These are phyloP conservation scores for Albatrellus sp. DNA, from an alignment of 1,284 basidiomycete species.

Conservation along the genomic window DNA sequence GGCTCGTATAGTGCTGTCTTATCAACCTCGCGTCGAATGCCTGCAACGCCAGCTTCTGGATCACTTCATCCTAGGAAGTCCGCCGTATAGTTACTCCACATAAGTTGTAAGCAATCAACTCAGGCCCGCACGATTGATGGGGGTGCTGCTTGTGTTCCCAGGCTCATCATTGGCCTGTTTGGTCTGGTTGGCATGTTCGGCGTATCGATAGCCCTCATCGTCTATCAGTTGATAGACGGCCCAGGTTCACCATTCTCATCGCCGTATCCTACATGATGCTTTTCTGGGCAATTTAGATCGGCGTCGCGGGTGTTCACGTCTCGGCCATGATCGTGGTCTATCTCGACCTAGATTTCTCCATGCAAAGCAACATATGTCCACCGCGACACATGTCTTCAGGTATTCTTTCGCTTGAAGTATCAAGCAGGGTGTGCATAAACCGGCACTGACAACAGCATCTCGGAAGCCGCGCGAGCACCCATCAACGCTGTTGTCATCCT, in stretches of 20 bases:
- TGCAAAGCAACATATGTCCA: conserved; percentile 33
- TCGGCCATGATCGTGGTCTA: conserved; percentile 32
- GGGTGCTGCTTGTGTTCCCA: conserved; percentile 8
- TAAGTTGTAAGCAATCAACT: background rate
- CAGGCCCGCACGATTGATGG: too few species aligned
- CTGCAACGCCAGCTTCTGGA: conserved; percentile 32
- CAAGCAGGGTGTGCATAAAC: too few species aligned
- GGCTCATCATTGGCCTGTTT: conserved; percentile 39
- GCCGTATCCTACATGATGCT: conserved; percentile 21
- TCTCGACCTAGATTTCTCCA: conserved; percentile 33
- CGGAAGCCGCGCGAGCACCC: too few species aligned
- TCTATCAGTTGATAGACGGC: conserved; percentile 38
- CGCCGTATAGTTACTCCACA: background rate
- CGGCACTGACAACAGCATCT: too few species aligned
- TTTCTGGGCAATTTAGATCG: conserved; percentile 28
- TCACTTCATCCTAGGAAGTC: conserved; percentile 4
- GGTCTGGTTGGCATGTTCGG: conserved; percentile 37
- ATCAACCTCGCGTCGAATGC: conserved; percentile 28
- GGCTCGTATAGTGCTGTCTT: conserved; percentile 32
- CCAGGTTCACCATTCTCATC: conserved; percentile 34
- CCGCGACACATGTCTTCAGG: too few species aligned
- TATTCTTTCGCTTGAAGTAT: too few species aligned
- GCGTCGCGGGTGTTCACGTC: conserved; percentile 30
- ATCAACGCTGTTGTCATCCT: too few species aligned
- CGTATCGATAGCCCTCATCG: conserved; percentile 32